Evolutionary conservation across 2,329 filamentous ascomycete genomes (phyloP).

Genomic region (Fusarium phyllophilum): DNA sequence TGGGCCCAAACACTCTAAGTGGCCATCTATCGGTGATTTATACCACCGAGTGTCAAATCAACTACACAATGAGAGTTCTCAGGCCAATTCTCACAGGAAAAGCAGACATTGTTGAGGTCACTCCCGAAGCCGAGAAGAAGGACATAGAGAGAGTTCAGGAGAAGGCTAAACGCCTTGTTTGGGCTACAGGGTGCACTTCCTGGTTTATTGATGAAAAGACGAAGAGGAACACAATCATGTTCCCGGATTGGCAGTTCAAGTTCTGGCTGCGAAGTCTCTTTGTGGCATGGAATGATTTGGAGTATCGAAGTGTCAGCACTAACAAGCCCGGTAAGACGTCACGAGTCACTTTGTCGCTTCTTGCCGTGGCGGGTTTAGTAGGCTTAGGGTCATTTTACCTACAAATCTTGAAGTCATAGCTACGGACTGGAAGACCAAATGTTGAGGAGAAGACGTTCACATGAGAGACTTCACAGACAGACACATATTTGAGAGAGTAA

Average conservation of each 20-base stretch:
- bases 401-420: neutral
- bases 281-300: constrained; percentile 51
- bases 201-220: constrained; percentile 62
- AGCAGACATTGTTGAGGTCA: constrained; percentile 47
- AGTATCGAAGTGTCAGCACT: constrained; percentile 5
- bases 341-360: rapidly evolving
- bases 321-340: neutral
- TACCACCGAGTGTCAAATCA: constrained; percentile 62
- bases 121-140: constrained; percentile 39
- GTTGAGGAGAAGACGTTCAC: too few species aligned
- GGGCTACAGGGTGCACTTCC: constrained; percentile 60
- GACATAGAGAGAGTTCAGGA: constrained; percentile 51
- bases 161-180: constrained; percentile 57
- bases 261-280: constrained; percentile 61
- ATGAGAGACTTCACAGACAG: neutral
- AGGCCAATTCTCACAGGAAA: constrained; percentile 48
- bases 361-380: neutral
- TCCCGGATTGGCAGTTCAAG: constrained; percentile 61
- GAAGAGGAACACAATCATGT: constrained; percentile 61
- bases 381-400: neutral
- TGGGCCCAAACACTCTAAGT: constrained; percentile 52
- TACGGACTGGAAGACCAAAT: too few species aligned
- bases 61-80: constrained; percentile 52
- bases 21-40: constrained; percentile 62
- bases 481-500: neutral